Evolutionary conservation across 257 asterid genomes (phyloP).

Genomic region (Paulownia fortunei): DNA sequence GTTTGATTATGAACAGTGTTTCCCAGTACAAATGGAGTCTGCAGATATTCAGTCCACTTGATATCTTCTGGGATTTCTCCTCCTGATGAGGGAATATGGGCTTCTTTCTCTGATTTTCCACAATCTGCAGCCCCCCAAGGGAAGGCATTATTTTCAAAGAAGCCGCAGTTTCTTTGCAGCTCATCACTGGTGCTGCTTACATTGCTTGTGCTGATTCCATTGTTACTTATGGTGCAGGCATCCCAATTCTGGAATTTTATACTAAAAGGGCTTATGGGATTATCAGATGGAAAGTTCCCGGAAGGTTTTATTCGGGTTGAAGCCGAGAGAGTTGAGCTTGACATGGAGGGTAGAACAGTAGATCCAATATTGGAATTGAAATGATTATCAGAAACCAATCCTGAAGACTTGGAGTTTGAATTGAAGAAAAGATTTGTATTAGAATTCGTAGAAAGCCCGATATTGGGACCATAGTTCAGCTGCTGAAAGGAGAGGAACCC

Average conservation of each 20-base stretch:
- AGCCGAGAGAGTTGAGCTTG: neutral
- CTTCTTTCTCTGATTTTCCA: conserved; percentile 44
- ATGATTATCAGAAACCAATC: conserved; percentile 35
- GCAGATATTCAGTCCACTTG: conserved; percentile 62
- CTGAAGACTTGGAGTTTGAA: conserved; percentile 32
- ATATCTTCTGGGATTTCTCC: conserved; percentile 37
- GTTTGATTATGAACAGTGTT: conserved; percentile 25
- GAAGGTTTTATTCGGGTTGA: conserved; percentile 13
- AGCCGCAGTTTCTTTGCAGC: neutral
- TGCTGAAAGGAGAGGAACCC: conserved; percentile 52
- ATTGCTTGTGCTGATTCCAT: neutral
- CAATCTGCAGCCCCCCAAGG: conserved; percentile 21
- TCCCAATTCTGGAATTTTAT: conserved; percentile 49
- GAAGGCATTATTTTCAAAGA: conserved; percentile 38
- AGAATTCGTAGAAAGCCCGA: conserved; percentile 41
- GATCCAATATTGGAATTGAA: neutral
- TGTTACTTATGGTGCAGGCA: neutral
- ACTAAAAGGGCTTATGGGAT: conserved; percentile 27
- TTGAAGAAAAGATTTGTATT: conserved; percentile 37
- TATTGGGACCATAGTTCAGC: conserved; percentile 29
- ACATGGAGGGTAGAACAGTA: neutral
- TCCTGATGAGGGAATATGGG: conserved; percentile 5
- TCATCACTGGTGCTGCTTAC: neutral
- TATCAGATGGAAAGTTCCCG: conserved; percentile 6
- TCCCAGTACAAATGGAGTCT: conserved; percentile 45